phyloP scores from a whole-genome alignment of 176 grass and related monocot species.

The Urochloa ruziziensis region DNA sequence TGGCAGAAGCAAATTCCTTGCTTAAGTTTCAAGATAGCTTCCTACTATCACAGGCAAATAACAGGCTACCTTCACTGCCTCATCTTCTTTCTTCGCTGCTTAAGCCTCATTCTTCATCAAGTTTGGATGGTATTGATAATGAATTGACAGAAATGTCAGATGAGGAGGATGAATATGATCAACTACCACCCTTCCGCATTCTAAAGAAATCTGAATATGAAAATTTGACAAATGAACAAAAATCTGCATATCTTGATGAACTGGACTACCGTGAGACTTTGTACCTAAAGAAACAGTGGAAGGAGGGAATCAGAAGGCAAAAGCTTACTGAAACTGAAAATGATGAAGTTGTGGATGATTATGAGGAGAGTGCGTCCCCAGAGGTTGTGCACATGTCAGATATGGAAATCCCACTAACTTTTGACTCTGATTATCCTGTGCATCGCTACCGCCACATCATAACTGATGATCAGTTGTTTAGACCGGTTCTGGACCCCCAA shows the following conservation, averaged over 20 bases:
- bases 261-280: slow-evolving; percentile 91
- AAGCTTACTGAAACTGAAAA: slow-evolving; percentile 51
- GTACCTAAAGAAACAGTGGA: slow-evolving; percentile 89
- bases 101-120: slow-evolving; percentile 44
- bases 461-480: slow-evolving; percentile 63
- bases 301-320: slow-evolving; percentile 63
- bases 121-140: slow-evolving; percentile 32
- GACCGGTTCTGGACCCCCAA: slow-evolving; percentile 88
- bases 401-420: slow-evolving; percentile 76
- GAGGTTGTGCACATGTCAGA: slow-evolving; percentile 74
- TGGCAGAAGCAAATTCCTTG: slow-evolving; percentile 77
- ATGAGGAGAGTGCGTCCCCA: slow-evolving; percentile 47
- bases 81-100: slow-evolving; percentile 94
- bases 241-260: slow-evolving; percentile 88
- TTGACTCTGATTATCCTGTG: slow-evolving; percentile 69
- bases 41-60: slow-evolving; percentile 65
- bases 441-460: slow-evolving; percentile 69
- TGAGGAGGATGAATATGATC: slow-evolving; percentile 91
- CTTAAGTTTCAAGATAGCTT: slow-evolving; percentile 90
- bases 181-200: slow-evolving; percentile 85
- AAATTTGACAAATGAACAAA: slow-evolving; percentile 73
- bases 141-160: slow-evolving; percentile 52
- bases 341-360: slow-evolving; percentile 38
- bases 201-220: slow-evolving; percentile 71
- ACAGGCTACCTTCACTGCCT: slow-evolving; percentile 70